Conservation (phyloP, 140 eudicot genomes). For the Bidens hawaiensis region DNA sequence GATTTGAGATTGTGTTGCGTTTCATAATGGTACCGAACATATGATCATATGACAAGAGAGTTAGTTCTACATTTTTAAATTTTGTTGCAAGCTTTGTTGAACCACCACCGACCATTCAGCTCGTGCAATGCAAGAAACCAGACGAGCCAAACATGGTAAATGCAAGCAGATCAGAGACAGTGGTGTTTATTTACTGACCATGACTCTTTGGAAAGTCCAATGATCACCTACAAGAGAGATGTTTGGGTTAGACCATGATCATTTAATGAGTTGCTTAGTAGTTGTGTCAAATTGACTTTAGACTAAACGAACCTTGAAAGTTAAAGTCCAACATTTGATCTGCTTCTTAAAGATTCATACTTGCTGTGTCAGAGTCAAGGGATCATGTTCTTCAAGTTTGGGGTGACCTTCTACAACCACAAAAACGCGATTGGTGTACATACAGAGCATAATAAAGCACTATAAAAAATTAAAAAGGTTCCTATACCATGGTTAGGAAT, state of each 20-base stretch:
- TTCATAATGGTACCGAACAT: neutral
- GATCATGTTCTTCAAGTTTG: constrained; percentile 34
- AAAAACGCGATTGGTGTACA: neutral
- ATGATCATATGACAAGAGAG: neutral
- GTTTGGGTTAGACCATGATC: neutral
- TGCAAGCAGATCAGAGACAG: constrained; percentile 3
- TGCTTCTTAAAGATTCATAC: constrained; percentile 21
- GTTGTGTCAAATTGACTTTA: neutral
- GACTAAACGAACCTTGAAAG: constrained; percentile 22
- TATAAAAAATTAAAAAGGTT: neutral
- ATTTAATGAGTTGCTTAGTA: neutral
- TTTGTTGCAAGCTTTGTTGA: constrained; percentile 11
- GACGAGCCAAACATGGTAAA: neutral
- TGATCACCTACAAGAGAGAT: constrained; percentile 14
- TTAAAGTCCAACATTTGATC: neutral
- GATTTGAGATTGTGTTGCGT: neutral
- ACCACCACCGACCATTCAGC: neutral
- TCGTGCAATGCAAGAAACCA: neutral
- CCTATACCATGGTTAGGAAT: constrained; percentile 23
- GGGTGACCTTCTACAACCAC: constrained; percentile 29
- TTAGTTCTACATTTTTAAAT: constrained; percentile 8
- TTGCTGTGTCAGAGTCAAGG: constrained; percentile 26
- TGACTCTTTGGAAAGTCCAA: constrained; percentile 9
- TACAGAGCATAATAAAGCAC: neutral
- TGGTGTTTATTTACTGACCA: constrained; percentile 23